Base-by-base conservation (phyloP, 2,329 filamentous ascomycete species). In the Phyllosticta citribraziliensis region DNA sequence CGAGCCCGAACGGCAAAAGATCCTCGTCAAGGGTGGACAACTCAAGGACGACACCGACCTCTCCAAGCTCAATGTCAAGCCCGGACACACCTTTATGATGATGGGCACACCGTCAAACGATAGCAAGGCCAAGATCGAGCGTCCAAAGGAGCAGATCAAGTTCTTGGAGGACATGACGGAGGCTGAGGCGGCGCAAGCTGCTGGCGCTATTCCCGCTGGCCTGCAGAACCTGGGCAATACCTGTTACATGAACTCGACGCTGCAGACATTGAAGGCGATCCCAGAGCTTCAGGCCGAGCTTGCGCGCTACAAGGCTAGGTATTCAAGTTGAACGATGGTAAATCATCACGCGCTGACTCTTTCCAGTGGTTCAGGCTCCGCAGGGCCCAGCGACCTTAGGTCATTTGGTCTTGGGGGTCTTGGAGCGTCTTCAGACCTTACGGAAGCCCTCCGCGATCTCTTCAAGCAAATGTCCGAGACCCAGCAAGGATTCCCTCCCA, bases 81-180 rank as follows among this genome's bases (percentile, higher is more conserved):
- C 89, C 35, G 88, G 88, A 61, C 90, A 96, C 74, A 83, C 80
- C 22, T 89, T 99, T 73, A 96, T 96, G 86, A 95, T 99, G 88
- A 90, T 99, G 83, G 95, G 95, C 47, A 94, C 90, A 2, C 88
- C 93, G 3, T 86, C 88, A 20, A 85, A 84, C 14, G 85, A 83
- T 57, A 82, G 81, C 52, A 75, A 78, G 17, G 80, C 76, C 20
- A 79, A 89, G 30, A 79, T 87, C 63, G 85, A 88, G 58, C 78
- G 79, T 58, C 94, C 94, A 33, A 89, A 88, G 71, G 88, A 95
- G 70, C 82, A 84, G 67, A 82, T 92, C 35, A 94, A 89, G 75
- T 99, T 99, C 69, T 77, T 96, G 65, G 94, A 99, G 76, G 94
- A 99, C 73, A 97, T 99, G 93, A 95, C 90, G 25, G 92, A 96